Percentiles rank a stretch among this genome's conserved stretches.
Conservation (phyloP, 192 early-diverging fungal species). For the Gamsiella multidivaricata region DNA sequence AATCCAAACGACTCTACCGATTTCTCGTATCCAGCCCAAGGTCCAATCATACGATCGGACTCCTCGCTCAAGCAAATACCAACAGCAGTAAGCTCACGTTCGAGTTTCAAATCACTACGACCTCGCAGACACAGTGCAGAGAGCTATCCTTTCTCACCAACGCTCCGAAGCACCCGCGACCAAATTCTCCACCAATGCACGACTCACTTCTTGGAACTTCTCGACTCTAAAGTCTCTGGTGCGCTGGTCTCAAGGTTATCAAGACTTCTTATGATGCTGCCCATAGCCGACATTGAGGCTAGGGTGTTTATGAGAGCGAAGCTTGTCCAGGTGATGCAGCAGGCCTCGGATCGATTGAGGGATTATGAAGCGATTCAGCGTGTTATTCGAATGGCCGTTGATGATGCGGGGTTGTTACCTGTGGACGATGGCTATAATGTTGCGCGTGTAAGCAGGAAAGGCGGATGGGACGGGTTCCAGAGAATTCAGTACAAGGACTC, state of each 20-base stretch:
- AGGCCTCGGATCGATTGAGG: conserved; percentile 2
- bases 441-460: background rate
- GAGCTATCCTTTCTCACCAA: background rate
- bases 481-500: background rate
- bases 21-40: background rate
- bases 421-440: background rate
- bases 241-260: conserved; percentile 17
- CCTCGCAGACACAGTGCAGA: background rate
- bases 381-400: conserved; percentile 25
- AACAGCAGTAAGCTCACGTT: background rate
- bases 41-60: conserved; percentile 2
- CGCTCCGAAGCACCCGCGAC: conserved; percentile 9
- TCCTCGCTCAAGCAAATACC: background rate
- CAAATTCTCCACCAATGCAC: conserved; percentile 41
- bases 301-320: conserved; percentile 22
- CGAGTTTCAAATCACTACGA: too few relatives aligned
- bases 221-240: conserved; percentile 30
- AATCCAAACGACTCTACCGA: background rate
- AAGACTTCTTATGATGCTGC: conserved; percentile 37
- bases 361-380: conserved; percentile 11
- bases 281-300: conserved; percentile 32
- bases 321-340: conserved; percentile 26
- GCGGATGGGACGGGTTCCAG: background rate
- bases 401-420: conserved; percentile 24
- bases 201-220: conserved; percentile 26